Base-by-base conservation (phyloP, 352 stramenopile genomes). In the Pythium plurisporium region DNA sequence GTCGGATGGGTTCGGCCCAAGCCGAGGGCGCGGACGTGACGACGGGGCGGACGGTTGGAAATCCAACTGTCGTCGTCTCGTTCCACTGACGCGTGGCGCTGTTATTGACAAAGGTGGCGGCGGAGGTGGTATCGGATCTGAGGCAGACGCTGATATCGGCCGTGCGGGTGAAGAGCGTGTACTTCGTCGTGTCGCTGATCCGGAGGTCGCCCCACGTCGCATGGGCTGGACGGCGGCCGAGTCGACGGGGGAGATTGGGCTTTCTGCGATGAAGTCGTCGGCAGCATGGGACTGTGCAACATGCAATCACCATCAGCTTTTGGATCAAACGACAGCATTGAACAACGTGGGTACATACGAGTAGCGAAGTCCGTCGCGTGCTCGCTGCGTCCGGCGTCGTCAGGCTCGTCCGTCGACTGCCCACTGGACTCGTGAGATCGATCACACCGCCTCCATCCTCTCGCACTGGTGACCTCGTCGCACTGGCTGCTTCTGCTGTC, bases 221-320 rank as follows among this genome's bases (percentile, higher is more conserved):
- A 37, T 10, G 19, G 38, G 27, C 27, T 40, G 42, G 22, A 33
- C 23, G 11, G 43, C 33, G 11, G 40, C 51, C 22, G 29, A 37
- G 25, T 40, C 52, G 7, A 27, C 34, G 2, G 67, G 65, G 14
- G 79, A 85, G 11, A 53, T 60, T 0, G 74, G 79, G 31, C 79
- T 89, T 66, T 87, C 79, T 17, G 64, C 64, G 40, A 76, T 86
- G 34, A 83, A 74, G 37, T 84, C 73, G 33, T 85, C 75, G 3
- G 62, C 65, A 2, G 58, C 30, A 25, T 53, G 34, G 30, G 52
- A 14, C 48, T 55, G 31, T n/a, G n/a, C n/a, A n/a, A n/a, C n/a
- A n/a, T n/a, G n/a, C n/a, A n/a, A n/a, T n/a, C n/a, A n/a, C n/a
- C n/a, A n/a, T n/a, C n/a, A n/a, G n/a, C n/a, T n/a, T n/a, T n/a